Conservation (phyloP, 345 rosid species). For the Gynandropsis gynandra region DNA sequence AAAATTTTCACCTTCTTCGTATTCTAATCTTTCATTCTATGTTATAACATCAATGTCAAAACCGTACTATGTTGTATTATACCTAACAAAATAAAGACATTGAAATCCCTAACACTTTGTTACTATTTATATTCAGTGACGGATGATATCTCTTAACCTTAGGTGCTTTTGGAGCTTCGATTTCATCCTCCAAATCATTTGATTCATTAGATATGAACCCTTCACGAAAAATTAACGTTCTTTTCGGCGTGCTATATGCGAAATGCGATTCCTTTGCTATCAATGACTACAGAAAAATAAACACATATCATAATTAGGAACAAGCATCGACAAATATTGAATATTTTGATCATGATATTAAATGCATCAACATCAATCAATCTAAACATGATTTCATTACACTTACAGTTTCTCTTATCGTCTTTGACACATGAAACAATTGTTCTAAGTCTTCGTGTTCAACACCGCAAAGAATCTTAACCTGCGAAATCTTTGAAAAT, state of each 20-base stretch:
- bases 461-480: slow-evolving; percentile 61
- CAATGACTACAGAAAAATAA: slow-evolving; percentile 37
- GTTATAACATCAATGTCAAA: no score
- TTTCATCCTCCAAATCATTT: slow-evolving; percentile 27
- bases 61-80: no score
- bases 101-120: slow-evolving; percentile 45
- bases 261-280: slow-evolving; percentile 62
- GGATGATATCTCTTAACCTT: slow-evolving; percentile 25
- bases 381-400: neutral
- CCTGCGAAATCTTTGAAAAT: slow-evolving; percentile 33
- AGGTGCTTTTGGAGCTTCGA: slow-evolving; percentile 74
- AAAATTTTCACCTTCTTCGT: no score
- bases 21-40: no score
- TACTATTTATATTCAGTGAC: slow-evolving; percentile 27
- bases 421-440: slow-evolving; percentile 56
- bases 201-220: slow-evolving; percentile 25
- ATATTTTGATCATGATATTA: no score
- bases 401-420: slow-evolving; percentile 71
- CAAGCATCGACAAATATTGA: neutral
- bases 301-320: neutral
- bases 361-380: neutral
- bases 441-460: slow-evolving; percentile 75
- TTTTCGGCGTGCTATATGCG: slow-evolving; percentile 59
- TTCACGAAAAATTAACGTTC: slow-evolving; percentile 34
- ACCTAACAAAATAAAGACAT: slow-evolving; percentile 59